Evolutionary conservation across 75 land plant genomes (phyloP).

Genomic region (Sequoiadendron giganteum): DNA sequence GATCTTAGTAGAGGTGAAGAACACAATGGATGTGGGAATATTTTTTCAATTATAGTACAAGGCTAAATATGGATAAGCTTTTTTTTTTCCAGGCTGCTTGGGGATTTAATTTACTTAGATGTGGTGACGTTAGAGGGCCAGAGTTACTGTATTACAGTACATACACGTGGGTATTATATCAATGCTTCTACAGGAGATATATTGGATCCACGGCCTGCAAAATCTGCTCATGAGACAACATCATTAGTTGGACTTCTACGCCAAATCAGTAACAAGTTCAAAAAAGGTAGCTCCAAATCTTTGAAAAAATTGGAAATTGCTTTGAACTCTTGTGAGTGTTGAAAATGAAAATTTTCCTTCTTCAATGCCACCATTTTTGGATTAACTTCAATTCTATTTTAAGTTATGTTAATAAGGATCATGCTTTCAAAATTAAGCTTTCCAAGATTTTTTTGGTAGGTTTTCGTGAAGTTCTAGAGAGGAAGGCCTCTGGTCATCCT

Average conservation of each 20-base stretch:
- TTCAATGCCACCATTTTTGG: neutral
- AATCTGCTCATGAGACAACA: conserved; percentile 55
- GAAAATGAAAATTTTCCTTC: neutral
- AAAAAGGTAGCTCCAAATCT: conserved; percentile 58
- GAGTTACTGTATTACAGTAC: conserved; percentile 83
- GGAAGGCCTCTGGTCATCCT: conserved; percentile 88
- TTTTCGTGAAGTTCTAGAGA: conserved; percentile 86
- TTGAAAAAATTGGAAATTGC: neutral
- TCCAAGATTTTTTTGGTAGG: conserved; percentile 42
- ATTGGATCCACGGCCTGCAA: conserved; percentile 70
- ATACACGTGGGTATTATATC: conserved; percentile 75
- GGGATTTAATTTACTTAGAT: conserved; percentile 92
- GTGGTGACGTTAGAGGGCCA: conserved; percentile 75
- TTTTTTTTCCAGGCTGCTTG: conserved; percentile 65
- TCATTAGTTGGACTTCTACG: conserved; percentile 84
- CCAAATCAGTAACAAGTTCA: conserved; percentile 80
- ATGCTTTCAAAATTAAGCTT: neutral
- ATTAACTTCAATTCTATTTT: neutral
- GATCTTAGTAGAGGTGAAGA: neutral
- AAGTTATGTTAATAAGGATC: neutral
- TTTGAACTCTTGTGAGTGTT: neutral
- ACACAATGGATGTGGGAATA: neutral
- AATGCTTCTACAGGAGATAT: conserved; percentile 70
- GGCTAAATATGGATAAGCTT: neutral
- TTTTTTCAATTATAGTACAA: neutral